phyloP scores from a whole-genome alignment of 2,329 filamentous ascomycete species.

The Aspergillus sp. region DNA sequence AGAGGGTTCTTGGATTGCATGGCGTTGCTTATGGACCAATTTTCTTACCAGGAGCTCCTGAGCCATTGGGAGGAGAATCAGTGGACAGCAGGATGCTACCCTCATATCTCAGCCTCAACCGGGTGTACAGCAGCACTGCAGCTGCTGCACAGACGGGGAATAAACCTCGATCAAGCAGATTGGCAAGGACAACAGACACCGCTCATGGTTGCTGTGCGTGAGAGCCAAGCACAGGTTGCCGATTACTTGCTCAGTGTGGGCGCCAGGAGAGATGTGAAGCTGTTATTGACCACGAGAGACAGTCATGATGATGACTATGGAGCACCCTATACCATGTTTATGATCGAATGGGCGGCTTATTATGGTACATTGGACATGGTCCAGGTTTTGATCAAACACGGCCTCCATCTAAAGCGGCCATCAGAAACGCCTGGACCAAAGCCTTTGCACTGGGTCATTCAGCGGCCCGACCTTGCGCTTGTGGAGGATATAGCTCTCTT shows the following conservation, averaged over 20 bases:
- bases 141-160: neutral
- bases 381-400: neutral
- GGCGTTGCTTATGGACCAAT: neutral
- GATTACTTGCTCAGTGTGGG: neutral
- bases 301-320: neutral
- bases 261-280: neutral
- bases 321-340: neutral
- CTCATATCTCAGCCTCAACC: neutral
- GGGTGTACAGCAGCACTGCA: neutral
- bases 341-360: neutral
- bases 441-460: neutral
- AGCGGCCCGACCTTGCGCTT: neutral
- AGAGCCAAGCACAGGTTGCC: neutral
- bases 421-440: neutral
- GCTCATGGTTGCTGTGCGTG: neutral
- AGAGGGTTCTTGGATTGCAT: neutral
- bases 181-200: neutral
- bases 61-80: neutral
- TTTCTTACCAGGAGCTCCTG: neutral
- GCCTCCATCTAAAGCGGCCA: neutral
- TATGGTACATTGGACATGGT: neutral
- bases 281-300: neutral
- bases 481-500: neutral
- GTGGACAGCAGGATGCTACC: neutral
- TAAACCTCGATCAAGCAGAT: neutral